Evolutionary conservation across 805 yeast genomes (phyloP).

Genomic region (Candida orba): DNA sequence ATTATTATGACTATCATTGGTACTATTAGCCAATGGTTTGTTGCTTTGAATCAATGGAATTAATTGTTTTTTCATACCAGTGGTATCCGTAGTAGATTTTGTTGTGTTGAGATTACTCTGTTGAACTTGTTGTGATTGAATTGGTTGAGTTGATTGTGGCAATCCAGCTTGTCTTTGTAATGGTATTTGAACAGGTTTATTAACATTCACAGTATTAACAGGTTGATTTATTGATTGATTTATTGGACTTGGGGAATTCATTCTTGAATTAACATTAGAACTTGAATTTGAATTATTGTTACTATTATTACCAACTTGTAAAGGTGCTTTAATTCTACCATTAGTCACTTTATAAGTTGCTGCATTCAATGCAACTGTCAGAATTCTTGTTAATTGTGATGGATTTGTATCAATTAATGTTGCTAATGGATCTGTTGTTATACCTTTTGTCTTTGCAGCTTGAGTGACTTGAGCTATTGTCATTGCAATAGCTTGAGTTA

Average conservation of each 20-base stretch:
- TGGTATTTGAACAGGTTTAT: background rate
- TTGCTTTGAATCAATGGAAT: slow-evolving; percentile 3
- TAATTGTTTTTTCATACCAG: slow-evolving; percentile 1
- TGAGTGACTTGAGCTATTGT: slow-evolving; percentile 87
- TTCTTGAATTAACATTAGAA: slow-evolving; percentile 10
- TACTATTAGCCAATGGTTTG: background rate
- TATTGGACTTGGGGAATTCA: slow-evolving; percentile 10
- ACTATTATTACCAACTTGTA: slow-evolving; percentile 20
- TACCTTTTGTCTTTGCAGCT: slow-evolving; percentile 80
- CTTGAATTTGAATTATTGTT: slow-evolving; percentile 6
- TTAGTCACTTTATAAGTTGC: slow-evolving; percentile 58
- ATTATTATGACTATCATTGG: no score
- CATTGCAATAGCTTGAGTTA: slow-evolving; percentile 88
- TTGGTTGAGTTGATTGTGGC: background rate
- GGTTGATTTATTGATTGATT: no score
- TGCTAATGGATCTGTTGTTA: slow-evolving; percentile 69
- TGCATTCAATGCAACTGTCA: slow-evolving; percentile 75
- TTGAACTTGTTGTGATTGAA: background rate
- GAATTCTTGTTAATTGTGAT: slow-evolving; percentile 67
- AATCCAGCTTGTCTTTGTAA: background rate
- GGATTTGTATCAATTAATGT: slow-evolving; percentile 78
- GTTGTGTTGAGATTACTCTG: background rate
- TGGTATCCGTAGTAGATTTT: background rate
- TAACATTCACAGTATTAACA: no score
- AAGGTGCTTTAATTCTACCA: slow-evolving; percentile 41